Percentiles rank a stretch among this genome's conserved stretches.
Evolutionary conservation across 2,329 filamentous ascomycete genomes (phyloP).

Genomic region (Aspergillus ustus): DNA sequence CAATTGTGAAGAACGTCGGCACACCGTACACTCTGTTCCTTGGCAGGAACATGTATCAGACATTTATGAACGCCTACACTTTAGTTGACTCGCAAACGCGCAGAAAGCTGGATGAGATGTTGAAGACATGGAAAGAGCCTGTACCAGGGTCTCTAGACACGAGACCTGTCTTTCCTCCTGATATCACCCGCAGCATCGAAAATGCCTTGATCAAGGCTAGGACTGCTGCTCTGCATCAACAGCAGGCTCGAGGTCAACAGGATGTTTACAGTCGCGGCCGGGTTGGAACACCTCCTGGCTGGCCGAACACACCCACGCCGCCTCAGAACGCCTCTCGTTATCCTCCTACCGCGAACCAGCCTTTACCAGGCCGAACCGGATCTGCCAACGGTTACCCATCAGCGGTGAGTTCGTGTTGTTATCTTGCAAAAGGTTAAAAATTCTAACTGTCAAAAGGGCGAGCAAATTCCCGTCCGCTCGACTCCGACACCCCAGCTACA

Average conservation of each 20-base stretch:
- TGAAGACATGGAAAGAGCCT: slow-evolving; percentile 97
- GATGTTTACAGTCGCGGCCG: slow-evolving; percentile 59
- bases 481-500: slow-evolving; percentile 39
- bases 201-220: slow-evolving; percentile 87
- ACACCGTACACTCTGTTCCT: slow-evolving; percentile 97
- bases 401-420: slow-evolving; percentile 22
- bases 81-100: slow-evolving; percentile 82
- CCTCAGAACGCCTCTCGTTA: slow-evolving; percentile 57
- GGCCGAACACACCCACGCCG: slow-evolving; percentile 75
- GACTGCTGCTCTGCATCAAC: slow-evolving; percentile 57
- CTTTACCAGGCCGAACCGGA: slow-evolving; percentile 35
- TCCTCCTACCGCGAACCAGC: slow-evolving; percentile 34
- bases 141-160: slow-evolving; percentile 91
- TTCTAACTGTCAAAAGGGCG: slow-evolving; percentile 16
- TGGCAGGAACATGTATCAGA: slow-evolving; percentile 86
- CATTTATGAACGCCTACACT: slow-evolving; percentile 95
- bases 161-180: slow-evolving; percentile 86
- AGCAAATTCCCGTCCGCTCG: slow-evolving; percentile 22
- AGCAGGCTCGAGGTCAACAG: slow-evolving; percentile 58
- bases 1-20: slow-evolving; percentile 97
- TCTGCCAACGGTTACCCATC: slow-evolving; percentile 31
- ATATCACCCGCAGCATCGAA: slow-evolving; percentile 89
- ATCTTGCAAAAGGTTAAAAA: background rate
- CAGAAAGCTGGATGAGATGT: slow-evolving; percentile 93
- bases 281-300: slow-evolving; percentile 61